Evolutionary conservation across 192 early-diverging fungal species (phyloP).

Genomic region (Rhizophagus clarus): DNA sequence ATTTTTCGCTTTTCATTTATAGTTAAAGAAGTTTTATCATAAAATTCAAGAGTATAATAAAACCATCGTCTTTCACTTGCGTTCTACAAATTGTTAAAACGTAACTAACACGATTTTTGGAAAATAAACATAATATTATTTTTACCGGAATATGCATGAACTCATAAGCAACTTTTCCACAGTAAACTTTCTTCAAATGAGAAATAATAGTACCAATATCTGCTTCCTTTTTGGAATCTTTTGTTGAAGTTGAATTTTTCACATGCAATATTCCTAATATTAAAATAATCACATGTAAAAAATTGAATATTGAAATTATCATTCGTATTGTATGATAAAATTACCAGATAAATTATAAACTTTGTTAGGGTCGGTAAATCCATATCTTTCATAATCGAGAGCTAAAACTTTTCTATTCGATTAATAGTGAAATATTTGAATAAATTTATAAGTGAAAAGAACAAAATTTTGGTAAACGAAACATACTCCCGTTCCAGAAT

Average conservation of each 20-base stretch:
- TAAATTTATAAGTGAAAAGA: neutral
- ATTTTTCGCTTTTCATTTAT: constrained; percentile 73
- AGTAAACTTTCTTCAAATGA: constrained; percentile 74
- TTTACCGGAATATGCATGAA: constrained; percentile 89
- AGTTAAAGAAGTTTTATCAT: constrained; percentile 57
- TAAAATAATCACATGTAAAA: neutral
- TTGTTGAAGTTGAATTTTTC: constrained; percentile 51
- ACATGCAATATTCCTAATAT: constrained; percentile 70
- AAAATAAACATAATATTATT: neutral
- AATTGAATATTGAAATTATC: neutral
- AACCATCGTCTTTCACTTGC: constrained; percentile 88
- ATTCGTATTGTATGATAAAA: neutral
- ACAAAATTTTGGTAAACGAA: neutral
- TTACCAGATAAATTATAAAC: constrained; percentile 64
- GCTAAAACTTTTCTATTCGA: constrained; percentile 56
- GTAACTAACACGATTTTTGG: neutral
- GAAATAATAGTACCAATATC: constrained; percentile 67
- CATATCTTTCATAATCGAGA: constrained; percentile 84
- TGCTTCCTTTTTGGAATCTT: constrained; percentile 52
- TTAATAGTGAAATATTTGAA: neutral
- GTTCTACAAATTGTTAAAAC: constrained; percentile 45
- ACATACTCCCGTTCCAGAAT: constrained; percentile 70
- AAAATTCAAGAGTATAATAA: constrained; percentile 80
- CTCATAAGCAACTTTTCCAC: constrained; percentile 90
- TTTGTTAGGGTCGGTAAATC: constrained; percentile 59